Evolutionary conservation across 768 basidiomycete genomes (phyloP).

Genomic region (Pluteus cervinus): DNA sequence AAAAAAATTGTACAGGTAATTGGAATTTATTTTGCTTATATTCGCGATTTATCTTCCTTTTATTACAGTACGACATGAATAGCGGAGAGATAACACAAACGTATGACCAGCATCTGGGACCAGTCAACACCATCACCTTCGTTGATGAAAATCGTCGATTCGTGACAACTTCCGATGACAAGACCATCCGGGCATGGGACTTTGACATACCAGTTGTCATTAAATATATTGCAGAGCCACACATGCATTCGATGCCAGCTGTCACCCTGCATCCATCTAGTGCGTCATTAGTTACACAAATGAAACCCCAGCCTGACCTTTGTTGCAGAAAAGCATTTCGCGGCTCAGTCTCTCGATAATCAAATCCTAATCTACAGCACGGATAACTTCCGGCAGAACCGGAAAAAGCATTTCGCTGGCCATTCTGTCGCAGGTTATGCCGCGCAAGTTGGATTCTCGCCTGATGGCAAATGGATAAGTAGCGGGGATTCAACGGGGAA

Average conservation of each 20-base stretch:
- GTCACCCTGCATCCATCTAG: slow-evolving; percentile 94
- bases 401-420: slow-evolving; percentile 97
- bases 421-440: slow-evolving; percentile 98
- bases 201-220: slow-evolving; percentile 99
- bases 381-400: slow-evolving; percentile 97
- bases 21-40: slow-evolving; percentile 1
- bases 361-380: slow-evolving; percentile 97
- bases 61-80: slow-evolving; percentile 87
- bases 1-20: slow-evolving; percentile 97
- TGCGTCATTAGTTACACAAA: slow-evolving; percentile 37
- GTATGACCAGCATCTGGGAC: slow-evolving; percentile 97
- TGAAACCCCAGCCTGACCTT: slow-evolving; percentile 1
- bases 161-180: slow-evolving; percentile 98
- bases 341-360: slow-evolving; percentile 96
- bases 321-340: slow-evolving; percentile 82
- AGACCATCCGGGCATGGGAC: slow-evolving; percentile 98
- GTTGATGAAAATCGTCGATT: slow-evolving; percentile 98
- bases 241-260: slow-evolving; percentile 99
- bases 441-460: slow-evolving; percentile 94
- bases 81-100: slow-evolving; percentile 95
- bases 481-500: slow-evolving; percentile 95
- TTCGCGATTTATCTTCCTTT: background rate
- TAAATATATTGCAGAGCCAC: slow-evolving; percentile 98
- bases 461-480: slow-evolving; percentile 97
- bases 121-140: slow-evolving; percentile 98